phyloP scores from a whole-genome alignment of 441 rosid genomes.

The Melastoma candidum region DNA sequence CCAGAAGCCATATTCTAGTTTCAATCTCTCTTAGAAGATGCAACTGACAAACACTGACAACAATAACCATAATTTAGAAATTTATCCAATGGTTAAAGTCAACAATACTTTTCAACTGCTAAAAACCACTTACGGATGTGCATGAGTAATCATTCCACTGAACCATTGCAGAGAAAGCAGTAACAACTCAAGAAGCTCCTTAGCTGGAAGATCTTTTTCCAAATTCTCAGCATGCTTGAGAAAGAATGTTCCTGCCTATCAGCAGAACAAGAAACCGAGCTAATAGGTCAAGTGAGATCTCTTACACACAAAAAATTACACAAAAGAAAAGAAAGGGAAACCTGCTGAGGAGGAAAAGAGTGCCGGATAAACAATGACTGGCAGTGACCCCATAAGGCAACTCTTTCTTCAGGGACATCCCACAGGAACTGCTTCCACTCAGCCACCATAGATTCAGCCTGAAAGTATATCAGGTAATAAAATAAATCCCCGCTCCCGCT shows the following conservation, averaged over 20 bases:
- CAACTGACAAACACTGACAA: constrained; percentile 79
- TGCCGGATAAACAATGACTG: constrained; percentile 84
- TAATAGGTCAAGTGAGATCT: too few relatives aligned
- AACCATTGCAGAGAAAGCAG: constrained; percentile 95
- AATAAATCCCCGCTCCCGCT: too few relatives aligned
- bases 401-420: constrained; percentile 99
- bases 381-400: constrained; percentile 97
- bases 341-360: constrained; percentile 87
- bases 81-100: constrained; percentile 5
- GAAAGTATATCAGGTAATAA: constrained; percentile 5
- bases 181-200: constrained; percentile 84
- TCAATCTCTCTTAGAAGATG: constrained; percentile 94
- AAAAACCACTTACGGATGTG: constrained; percentile 64
- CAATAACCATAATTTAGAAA: constrained; percentile 28
- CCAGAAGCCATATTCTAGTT: constrained; percentile 97
- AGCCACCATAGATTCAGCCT: constrained; percentile 99
- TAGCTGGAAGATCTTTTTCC: constrained; percentile 96
- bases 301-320: too few relatives aligned
- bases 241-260: constrained; percentile 87
- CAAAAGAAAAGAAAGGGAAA: constrained; percentile 15
- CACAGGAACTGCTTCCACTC: constrained; percentile 99
- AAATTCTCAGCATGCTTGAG: constrained; percentile 91
- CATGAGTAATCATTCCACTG: constrained; percentile 78
- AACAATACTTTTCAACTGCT: constrained; percentile 13
- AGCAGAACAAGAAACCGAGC: constrained; percentile 13